Conservation (phyloP, 805 yeast genomes). For the Myxozyma monticola region DNA sequence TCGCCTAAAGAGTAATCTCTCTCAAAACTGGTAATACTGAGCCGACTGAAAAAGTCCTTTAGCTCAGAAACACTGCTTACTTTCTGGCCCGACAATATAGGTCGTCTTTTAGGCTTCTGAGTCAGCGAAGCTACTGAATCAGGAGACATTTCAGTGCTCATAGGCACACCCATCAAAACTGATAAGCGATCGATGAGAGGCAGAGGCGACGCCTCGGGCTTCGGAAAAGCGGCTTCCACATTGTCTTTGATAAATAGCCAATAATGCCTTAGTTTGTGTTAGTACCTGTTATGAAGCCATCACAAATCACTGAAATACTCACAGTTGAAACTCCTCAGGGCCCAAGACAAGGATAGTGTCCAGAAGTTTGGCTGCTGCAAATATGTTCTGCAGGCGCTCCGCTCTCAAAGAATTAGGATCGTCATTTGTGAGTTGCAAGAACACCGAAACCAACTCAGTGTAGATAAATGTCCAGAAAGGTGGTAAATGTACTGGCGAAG, state of each 20-base stretch:
- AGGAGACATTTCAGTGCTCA: conserved; percentile 23
- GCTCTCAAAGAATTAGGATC: conserved; percentile 41
- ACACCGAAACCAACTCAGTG: conserved; percentile 57
- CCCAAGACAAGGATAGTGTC: conserved; percentile 70
- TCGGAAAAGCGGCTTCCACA: conserved; percentile 55
- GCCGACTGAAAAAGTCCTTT: conserved; percentile 62
- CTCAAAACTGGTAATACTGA: conserved; percentile 47
- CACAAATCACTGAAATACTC: conserved; percentile 27
- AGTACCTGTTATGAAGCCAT: not conserved
- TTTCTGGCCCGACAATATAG: conserved; percentile 43
- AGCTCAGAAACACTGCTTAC: conserved; percentile 50
- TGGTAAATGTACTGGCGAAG: conserved; percentile 61
- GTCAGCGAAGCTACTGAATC: conserved; percentile 14
- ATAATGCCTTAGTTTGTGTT: conserved; percentile 50
- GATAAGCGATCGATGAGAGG: conserved; percentile 49
- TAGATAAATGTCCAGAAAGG: conserved; percentile 70
- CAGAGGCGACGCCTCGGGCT: conserved; percentile 36
- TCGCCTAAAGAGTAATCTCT: conserved; percentile 21
- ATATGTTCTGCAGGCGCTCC: conserved; percentile 41
- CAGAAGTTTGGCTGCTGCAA: conserved; percentile 72
- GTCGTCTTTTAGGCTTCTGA: conserved; percentile 37
- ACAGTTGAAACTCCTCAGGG: conserved; percentile 71
- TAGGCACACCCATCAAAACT: conserved; percentile 31
- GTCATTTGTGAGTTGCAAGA: conserved; percentile 41
- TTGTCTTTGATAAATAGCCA: conserved; percentile 84